phyloP scores from a whole-genome alignment of 352 stramenopile genomes.

The Pythium rhizo-oryzae region DNA sequence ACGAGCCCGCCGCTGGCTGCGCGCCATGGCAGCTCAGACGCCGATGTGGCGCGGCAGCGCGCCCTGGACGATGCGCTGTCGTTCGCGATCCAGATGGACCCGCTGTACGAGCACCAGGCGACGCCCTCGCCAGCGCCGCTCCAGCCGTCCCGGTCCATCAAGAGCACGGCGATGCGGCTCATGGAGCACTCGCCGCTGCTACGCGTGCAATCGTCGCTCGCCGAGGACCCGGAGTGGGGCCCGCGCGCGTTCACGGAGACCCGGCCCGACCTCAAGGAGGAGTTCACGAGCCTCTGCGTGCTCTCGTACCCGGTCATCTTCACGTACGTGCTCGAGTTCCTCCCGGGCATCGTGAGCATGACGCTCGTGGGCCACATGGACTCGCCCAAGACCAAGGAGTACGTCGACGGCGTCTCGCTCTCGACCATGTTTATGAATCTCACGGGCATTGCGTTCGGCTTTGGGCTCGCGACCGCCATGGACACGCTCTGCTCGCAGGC shows the following conservation, averaged over 20 bases:
- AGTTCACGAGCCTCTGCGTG: constrained; percentile 44
- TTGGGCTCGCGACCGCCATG: constrained; percentile 51
- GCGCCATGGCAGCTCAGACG: background rate
- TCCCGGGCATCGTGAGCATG: constrained; percentile 54
- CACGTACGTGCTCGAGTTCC: constrained; percentile 52
- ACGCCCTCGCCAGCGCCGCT: background rate
- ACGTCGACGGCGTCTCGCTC: constrained; percentile 56
- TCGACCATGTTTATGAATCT: constrained; percentile 78
- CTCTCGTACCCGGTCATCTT: constrained; percentile 20
- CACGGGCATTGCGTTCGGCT: constrained; percentile 57
- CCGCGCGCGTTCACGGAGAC: constrained; percentile 21
- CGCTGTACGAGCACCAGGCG: background rate
- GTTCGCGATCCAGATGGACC: constrained; percentile 20
- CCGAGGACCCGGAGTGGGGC: constrained; percentile 38
- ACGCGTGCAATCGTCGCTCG: constrained; percentile 27
- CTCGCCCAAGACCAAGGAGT: constrained; percentile 52
- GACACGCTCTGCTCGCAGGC: constrained; percentile 89
- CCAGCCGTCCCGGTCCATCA: constrained; percentile 15
- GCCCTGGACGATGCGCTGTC: background rate
- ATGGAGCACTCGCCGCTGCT: constrained; percentile 49
- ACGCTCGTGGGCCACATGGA: constrained; percentile 65
- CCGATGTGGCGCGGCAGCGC: background rate
- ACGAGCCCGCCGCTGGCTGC: background rate
- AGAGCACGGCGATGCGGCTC: constrained; percentile 29
- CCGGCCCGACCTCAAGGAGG: constrained; percentile 30